Percentiles rank a stretch among this genome's conserved stretches.
phyloP scores from a whole-genome alignment of 2,329 filamentous ascomycete species.

The Verticillium nubilum region DNA sequence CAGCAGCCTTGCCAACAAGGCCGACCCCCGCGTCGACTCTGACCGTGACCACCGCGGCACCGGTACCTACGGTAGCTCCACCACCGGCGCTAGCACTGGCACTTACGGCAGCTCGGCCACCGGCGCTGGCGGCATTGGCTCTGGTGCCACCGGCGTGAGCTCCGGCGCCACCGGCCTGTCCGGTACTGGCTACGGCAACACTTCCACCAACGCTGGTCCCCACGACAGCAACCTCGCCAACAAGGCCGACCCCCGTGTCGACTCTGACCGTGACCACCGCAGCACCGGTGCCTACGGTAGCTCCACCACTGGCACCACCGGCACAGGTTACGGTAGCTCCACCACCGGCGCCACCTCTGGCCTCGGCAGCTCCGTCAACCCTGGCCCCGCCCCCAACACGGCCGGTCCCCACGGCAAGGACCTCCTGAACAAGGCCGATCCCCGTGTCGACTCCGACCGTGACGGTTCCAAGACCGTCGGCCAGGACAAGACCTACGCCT shows the following conservation, averaged over 20 bases:
- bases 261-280: no score
- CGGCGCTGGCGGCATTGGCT: no score
- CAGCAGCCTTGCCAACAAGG: conserved; percentile 34
- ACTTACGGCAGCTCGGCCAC: conserved; percentile 8
- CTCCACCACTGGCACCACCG: conserved; percentile 16
- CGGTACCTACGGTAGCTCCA: conserved; percentile 4
- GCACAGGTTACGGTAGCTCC: conserved; percentile 12
- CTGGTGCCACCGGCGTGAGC: no score
- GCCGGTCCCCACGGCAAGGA: conserved; percentile 44
- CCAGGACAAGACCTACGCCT: conserved; percentile 41
- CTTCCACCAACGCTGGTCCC: conserved; percentile 28
- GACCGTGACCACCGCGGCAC: conserved; percentile 27
- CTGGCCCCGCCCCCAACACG: conserved; percentile 26
- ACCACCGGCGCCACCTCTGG: conserved; percentile 11
- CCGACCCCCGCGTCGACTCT: conserved; percentile 44
- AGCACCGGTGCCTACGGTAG: conserved; percentile 17
- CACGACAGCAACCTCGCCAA: conserved; percentile 43
- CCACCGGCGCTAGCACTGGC: conserved; percentile 6
- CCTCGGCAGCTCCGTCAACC: conserved; percentile 16
- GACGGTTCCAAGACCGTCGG: conserved; percentile 50
- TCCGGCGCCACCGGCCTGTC: conserved; percentile 6
- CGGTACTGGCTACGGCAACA: conserved; percentile 6
- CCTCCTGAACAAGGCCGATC: conserved; percentile 49
- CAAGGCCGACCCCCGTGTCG: conserved; percentile 47
- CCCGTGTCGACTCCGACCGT: conserved; percentile 49